Conservation (phyloP, 371 early-diverging fungal genomes). For the Cokeromyces recurvatus region DNA sequence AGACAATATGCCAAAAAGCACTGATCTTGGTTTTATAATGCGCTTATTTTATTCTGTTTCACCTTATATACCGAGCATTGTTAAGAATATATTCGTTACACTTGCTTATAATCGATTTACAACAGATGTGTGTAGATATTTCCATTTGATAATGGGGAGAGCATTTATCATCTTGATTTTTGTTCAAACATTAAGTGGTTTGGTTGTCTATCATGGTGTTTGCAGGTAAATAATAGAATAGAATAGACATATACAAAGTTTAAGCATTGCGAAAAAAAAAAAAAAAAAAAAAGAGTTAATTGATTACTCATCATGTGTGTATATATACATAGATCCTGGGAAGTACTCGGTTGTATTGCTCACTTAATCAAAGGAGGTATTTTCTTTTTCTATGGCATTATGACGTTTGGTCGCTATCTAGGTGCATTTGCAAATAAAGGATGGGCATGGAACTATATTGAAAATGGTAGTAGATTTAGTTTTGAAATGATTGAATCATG, state of each 20-base stretch:
- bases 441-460: slow-evolving; percentile 47
- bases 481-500: slow-evolving; percentile 46
- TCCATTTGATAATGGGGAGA: slow-evolving; percentile 37
- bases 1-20: no score
- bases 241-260: neutral
- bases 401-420: slow-evolving; percentile 43
- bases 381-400: slow-evolving; percentile 43
- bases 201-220: slow-evolving; percentile 47
- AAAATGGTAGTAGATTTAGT: slow-evolving; percentile 31
- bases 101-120: slow-evolving; percentile 43
- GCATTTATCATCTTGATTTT: slow-evolving; percentile 39
- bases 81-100: slow-evolving; percentile 31
- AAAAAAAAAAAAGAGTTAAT: no score
- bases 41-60: slow-evolving; percentile 20
- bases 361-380: slow-evolving; percentile 51
- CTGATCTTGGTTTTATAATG: no score
- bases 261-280: no score
- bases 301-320: no score
- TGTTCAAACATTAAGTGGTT: slow-evolving; percentile 41
- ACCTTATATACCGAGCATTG: slow-evolving; percentile 30
- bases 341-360: slow-evolving; percentile 42
- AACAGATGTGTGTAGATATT: slow-evolving; percentile 32
- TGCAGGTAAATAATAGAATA: slow-evolving; percentile 30
- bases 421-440: slow-evolving; percentile 46
- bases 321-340: slow-evolving; percentile 36